phyloP scores from a whole-genome alignment of 148 eudicot species.

The Rhododendron vialii region DNA sequence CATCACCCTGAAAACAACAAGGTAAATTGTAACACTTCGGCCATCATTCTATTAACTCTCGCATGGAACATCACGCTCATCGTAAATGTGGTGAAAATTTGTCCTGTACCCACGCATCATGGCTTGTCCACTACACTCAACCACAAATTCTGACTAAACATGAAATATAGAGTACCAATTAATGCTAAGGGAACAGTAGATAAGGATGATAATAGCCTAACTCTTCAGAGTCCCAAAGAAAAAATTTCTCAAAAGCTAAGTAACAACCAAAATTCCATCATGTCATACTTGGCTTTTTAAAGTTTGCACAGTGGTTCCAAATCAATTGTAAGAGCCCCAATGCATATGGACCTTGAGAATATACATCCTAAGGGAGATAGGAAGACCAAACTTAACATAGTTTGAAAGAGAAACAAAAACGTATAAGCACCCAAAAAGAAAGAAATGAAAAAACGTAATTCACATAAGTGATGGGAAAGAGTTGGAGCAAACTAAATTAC shows the following conservation, averaged over 20 bases:
- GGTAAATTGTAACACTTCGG: background rate
- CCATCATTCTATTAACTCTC: background rate
- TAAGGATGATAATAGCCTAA: background rate
- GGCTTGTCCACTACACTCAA: background rate
- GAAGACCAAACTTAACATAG: background rate
- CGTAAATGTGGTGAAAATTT: background rate
- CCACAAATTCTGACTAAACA: background rate
- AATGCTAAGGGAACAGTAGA: background rate
- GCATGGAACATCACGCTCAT: background rate
- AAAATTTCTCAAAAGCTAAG: background rate
- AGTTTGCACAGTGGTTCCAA: background rate
- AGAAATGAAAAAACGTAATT: background rate
- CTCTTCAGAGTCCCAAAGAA: background rate
- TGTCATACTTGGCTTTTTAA: background rate
- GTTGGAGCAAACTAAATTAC: background rate
- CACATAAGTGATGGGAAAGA: background rate
- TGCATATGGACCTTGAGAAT: background rate
- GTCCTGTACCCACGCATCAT: background rate
- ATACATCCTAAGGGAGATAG: background rate
- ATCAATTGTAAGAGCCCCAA: background rate
- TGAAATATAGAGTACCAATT: too few relatives aligned
- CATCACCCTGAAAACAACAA: too few relatives aligned
- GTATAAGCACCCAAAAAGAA: background rate
- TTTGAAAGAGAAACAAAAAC: too few relatives aligned
- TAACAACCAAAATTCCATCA: background rate